phyloP scores from a whole-genome alignment of 2,329 filamentous ascomycete genomes.

The Daldinia eschscholtzii region DNA sequence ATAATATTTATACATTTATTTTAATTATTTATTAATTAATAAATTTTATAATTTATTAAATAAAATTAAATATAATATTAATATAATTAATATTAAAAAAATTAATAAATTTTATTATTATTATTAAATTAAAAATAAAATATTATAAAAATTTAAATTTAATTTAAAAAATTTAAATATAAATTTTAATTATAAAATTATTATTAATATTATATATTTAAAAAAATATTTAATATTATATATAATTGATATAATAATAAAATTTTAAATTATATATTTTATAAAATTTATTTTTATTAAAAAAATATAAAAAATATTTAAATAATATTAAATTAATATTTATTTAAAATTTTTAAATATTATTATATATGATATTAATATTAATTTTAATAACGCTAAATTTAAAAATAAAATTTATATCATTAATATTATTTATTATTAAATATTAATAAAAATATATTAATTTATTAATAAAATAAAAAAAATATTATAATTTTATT shows the following conservation, averaged over 20 bases:
- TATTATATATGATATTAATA: slow-evolving; percentile 4
- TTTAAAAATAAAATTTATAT: not conserved
- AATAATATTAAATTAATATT: slow-evolving; percentile 7
- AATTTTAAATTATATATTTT: not conserved
- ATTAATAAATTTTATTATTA: slow-evolving; percentile 1
- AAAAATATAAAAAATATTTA: not conserved
- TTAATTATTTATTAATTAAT: not conserved
- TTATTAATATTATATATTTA: slow-evolving; percentile 7
- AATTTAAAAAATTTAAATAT: not conserved
- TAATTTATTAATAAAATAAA: not conserved
- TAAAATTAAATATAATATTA: slow-evolving; percentile 4
- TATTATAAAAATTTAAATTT: not conserved
- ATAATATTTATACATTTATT: not conserved
- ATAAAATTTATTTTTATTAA: not conserved
- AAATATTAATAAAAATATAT: not conserved
- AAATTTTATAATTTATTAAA: slow-evolving; percentile 5
- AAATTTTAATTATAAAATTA: slow-evolving; percentile 8
- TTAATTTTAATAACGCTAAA: slow-evolving; percentile 2
- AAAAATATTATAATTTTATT: slow-evolving; percentile 4
- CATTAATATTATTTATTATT: not conserved
- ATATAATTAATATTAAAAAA: slow-evolving; percentile 2
- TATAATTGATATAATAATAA: not conserved
- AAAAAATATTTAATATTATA: slow-evolving; percentile 3
- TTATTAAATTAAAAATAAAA: slow-evolving; percentile 10
- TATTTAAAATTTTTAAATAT: not conserved